Conservation (phyloP, 2,329 filamentous ascomycete genomes). For the Monosporascus sp. region DNA sequence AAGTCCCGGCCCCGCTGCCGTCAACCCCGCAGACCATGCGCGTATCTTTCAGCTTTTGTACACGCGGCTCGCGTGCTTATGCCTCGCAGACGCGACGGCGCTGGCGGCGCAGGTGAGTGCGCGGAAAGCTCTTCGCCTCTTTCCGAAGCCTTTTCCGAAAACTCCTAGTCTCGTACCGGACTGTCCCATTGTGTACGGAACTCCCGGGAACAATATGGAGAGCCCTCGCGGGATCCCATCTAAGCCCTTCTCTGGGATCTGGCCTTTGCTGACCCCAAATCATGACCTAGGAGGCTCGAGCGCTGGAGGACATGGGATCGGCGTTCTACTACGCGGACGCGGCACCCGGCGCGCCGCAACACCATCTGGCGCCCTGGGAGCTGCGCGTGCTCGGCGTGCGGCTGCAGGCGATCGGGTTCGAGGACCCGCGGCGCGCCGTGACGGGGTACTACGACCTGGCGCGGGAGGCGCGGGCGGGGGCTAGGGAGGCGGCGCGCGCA, state of each 20-base stretch:
- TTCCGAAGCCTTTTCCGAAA: too few relatives aligned
- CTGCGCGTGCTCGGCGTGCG: constrained; percentile 78
- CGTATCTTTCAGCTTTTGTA: constrained; percentile 75
- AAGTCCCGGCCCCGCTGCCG: constrained; percentile 25
- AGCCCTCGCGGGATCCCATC: too few relatives aligned
- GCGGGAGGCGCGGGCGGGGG: constrained; percentile 63
- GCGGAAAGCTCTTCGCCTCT: too few relatives aligned
- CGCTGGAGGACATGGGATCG: constrained; percentile 56
- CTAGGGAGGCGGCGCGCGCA: constrained; percentile 40
- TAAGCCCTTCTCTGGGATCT: too few relatives aligned
- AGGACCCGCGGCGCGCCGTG: constrained; percentile 76
- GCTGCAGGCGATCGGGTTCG: constrained; percentile 79
- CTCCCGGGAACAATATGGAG: too few relatives aligned
- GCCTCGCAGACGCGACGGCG: constrained; percentile 68
- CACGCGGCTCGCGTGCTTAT: constrained; percentile 74
- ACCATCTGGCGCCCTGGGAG: constrained; percentile 78
- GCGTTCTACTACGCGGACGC: constrained; percentile 49
- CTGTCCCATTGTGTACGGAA: too few relatives aligned
- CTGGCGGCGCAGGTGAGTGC: constrained; percentile 51
- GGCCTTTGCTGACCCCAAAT: too few relatives aligned
- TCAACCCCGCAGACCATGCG: constrained; percentile 51
- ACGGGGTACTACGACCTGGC: constrained; percentile 89
- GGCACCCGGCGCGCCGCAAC: constrained; percentile 32
- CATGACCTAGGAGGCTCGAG: constrained; percentile 46
- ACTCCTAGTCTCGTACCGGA: too few relatives aligned